Evolutionary conservation across 306 rosid species (phyloP), one percentile per base, ranked within the genome.

Genomic region (Dryas alaskensis): DNA sequence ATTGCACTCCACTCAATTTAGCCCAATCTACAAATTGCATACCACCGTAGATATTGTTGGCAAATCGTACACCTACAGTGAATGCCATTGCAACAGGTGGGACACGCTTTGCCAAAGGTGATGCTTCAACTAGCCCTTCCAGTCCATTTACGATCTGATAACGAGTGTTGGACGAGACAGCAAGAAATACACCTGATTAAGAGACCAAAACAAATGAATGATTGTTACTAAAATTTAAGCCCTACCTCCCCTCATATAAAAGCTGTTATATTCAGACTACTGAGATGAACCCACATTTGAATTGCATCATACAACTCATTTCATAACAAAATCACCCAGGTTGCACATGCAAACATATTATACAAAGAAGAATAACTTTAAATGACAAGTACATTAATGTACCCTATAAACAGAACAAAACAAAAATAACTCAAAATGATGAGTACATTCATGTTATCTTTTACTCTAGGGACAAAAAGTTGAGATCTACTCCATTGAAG

Each of bases 21-120:
- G 98, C 98, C 98, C 98, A 94, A 76, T 94, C 98, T 49, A 94
- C 82, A 50, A 94, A 94, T 80, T 94, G 98, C 97, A 94, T 94
- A 14, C 96, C 98, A 59, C 92, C 97, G 16, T 91, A 94, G 19
- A 94, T 78, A 81, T 92, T 94, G 87, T 94, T 94, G n/a, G 95
- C 93, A 57, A 89, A 94, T 57, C 99, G 74, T 43, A 92, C 92
- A 7, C 97, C 92, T 0, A 94, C 81, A 0, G 97, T 94, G 84
- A 94, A 94, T 11, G 91, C 89, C 95, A 87, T 76, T 39, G 99
- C 97, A 65, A 94, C 86, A 39, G 89, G 84, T 5, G 97, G 97
- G 57, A 89, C 76, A 75, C 82, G 88, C 87, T 88, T 92, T 10
- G 90, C 96, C 83, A 88, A 11, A 0, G 87, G 82, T 39, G 97